Base-by-base conservation (phyloP, 1,284 basidiomycete species). In the Fomes fomentarius region DNA sequence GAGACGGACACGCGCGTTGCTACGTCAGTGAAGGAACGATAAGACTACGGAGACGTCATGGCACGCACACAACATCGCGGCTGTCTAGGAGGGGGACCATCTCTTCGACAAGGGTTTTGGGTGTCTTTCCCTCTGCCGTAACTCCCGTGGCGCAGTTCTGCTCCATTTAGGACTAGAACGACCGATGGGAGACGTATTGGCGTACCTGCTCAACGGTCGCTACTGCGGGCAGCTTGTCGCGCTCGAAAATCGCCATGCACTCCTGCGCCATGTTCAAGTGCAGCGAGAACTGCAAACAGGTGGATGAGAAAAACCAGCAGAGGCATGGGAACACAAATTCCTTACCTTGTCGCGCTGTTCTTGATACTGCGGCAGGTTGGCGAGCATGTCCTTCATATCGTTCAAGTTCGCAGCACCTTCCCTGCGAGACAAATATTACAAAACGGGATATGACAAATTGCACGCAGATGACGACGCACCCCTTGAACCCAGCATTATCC, bases 381-480 rank as follows among this genome's bases (percentile, higher is more conserved):
- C 97, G 39, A 99, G 80, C 96, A 99, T 98, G 68, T 99, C 96
- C 71, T 98, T 97, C 91, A 99, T 96, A 72, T 98, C 96, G 69
- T 95, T 96, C 53, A 99, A 75, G 65, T 85, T 96, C 44, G 91
- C 91, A 14, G 87, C 89, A n/a, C 90, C 88, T 62, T 88, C 85
- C 35, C 87, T 89, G 53, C 22, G 51, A 10, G 12, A 21, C 17
- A 50, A 22, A 41, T 30, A 54, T 39, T n/a, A 24, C n/a, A n/a
- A n/a, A n/a, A n/a, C 9, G 39, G 28, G 39, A 47, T 9, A 22
- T 44, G 6, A 41, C 41, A 39, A 9, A 33, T 26, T 11, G 21
- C 9, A 2, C n/a, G 14, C 9, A 11, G 44, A 19, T 14, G 11
- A 58, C 55, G 47, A 77, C 85, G 56, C 68, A 87, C 89, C 88